Percentiles rank a stretch among this genome's conserved stretches.
These are phyloP conservation scores for Trypanosoma conorhini DNA, from an alignment of 208 protist genomes.

Conservation along the genomic window DNA sequence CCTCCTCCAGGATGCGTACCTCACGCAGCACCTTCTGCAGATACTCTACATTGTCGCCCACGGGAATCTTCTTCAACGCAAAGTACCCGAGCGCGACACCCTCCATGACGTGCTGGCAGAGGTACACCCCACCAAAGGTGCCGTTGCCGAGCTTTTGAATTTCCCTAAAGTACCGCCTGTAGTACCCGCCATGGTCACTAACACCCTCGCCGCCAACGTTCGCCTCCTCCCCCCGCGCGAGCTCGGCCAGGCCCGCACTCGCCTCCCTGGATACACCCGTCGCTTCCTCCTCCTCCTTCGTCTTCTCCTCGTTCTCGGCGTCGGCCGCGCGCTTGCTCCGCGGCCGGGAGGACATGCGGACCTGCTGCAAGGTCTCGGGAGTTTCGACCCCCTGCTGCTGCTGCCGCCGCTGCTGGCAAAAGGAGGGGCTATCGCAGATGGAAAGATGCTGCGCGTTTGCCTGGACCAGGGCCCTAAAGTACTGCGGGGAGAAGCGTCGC, in stretches of 20 bases:
- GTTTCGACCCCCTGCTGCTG: conserved; percentile 5
- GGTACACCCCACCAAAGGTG: conserved; percentile 86
- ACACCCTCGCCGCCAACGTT: background rate
- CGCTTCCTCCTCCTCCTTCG: conserved; percentile 2
- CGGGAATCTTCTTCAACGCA: conserved; percentile 92
- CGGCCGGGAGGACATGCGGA: background rate
- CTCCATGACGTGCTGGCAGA: conserved; percentile 86
- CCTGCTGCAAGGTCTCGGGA: conserved; percentile 2
- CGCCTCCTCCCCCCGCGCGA: background rate
- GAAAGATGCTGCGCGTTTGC: conserved; percentile 29
- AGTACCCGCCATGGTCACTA: conserved; percentile 56
- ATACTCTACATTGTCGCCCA: conserved; percentile 81
- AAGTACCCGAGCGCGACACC: conserved; percentile 79
- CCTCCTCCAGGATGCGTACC: conserved; percentile 84
- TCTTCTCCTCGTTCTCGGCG: conserved; percentile 3
- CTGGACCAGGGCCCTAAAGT: conserved; percentile 54
- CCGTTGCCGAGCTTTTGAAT: conserved; percentile 82
- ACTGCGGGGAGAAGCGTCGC: conserved; percentile 50
- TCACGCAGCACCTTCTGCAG: conserved; percentile 80
- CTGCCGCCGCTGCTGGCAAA: background rate
- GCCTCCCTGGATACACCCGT: background rate
- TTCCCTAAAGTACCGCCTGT: conserved; percentile 82
- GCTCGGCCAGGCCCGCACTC: background rate
- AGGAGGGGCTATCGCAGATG: conserved; percentile 39
- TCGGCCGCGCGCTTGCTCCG: background rate